Conservation (phyloP, 768 basidiomycete genomes). For the Mycena alexandri region DNA sequence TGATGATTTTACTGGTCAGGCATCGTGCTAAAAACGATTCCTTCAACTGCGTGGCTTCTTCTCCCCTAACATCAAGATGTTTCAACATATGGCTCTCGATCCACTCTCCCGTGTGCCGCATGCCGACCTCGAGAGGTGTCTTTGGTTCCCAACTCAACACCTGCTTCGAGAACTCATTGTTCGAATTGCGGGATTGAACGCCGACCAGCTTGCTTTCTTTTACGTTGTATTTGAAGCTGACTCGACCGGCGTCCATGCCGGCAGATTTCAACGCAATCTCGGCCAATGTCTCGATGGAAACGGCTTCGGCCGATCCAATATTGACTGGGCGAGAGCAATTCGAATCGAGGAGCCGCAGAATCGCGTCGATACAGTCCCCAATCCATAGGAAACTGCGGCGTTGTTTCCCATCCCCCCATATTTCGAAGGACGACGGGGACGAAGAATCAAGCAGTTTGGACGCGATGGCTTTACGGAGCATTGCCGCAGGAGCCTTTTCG, state of each 20-base stretch:
- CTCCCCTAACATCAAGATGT: background rate
- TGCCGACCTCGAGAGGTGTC: constrained; percentile 58
- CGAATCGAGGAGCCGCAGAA: constrained; percentile 58
- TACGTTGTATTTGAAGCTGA: background rate
- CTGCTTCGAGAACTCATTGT: constrained; percentile 54
- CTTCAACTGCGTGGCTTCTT: background rate
- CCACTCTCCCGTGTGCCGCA: constrained; percentile 62
- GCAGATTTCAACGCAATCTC: constrained; percentile 49
- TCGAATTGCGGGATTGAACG: constrained; percentile 64
- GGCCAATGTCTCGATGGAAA: constrained; percentile 59
- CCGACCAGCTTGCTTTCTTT: constrained; percentile 52
- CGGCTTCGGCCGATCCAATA: constrained; percentile 62
- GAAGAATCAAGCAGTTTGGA: constrained; percentile 39
- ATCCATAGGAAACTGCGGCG: constrained; percentile 69
- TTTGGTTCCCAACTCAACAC: constrained; percentile 58
- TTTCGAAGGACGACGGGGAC: constrained; percentile 52
- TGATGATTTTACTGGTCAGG: constrained; percentile 55
- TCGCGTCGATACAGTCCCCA: constrained; percentile 64
- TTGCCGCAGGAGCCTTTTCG: constrained; percentile 71
- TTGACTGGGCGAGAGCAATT: constrained; percentile 56
- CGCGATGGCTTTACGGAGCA: constrained; percentile 65
- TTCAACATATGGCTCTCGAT: constrained; percentile 54
- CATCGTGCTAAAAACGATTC: background rate
- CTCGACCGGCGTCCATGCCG: background rate
- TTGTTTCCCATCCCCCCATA: constrained; percentile 70